A percentile compares a stretch with the other conserved stretches of the same genome.
Evolutionary conservation across 2,329 filamentous ascomycete genomes (phyloP).

Genomic region (Fusarium chuoi): DNA sequence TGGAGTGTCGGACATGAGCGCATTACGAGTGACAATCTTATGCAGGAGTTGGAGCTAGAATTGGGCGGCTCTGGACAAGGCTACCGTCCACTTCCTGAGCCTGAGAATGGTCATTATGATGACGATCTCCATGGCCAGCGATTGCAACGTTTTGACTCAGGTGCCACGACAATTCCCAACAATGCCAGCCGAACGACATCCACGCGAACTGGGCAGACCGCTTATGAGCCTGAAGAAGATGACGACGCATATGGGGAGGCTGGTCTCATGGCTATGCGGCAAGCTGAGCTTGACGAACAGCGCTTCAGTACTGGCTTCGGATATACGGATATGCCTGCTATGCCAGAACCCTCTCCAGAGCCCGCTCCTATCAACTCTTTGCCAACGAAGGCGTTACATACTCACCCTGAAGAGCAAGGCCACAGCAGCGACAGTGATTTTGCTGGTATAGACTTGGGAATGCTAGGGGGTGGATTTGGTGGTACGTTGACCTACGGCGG

Average conservation of each 20-base stretch:
- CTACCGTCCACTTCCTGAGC: slow-evolving; percentile 52
- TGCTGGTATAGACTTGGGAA: slow-evolving; percentile 73
- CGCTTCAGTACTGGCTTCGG: slow-evolving; percentile 52
- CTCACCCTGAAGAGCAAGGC: slow-evolving; percentile 61
- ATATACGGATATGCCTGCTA: slow-evolving; percentile 47
- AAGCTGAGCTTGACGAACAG: slow-evolving; percentile 83
- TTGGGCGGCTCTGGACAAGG: slow-evolving; percentile 51
- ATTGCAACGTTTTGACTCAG: slow-evolving; percentile 62
- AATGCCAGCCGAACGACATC: slow-evolving; percentile 38
- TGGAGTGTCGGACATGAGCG: slow-evolving; percentile 57
- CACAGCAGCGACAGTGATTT: slow-evolving; percentile 77
- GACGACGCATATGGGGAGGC: slow-evolving; percentile 90
- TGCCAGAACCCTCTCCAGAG: slow-evolving; percentile 38
- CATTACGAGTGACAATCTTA: slow-evolving; percentile 62
- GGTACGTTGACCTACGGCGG: slow-evolving; percentile 63
- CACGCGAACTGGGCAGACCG: slow-evolving; percentile 29
- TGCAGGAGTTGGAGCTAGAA: slow-evolving; percentile 68
- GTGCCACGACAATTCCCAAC: slow-evolving; percentile 56
- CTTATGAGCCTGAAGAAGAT: slow-evolving; percentile 59
- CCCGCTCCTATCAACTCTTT: slow-evolving; percentile 48
- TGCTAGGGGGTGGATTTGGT: slow-evolving; percentile 77
- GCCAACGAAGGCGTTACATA: slow-evolving; percentile 53
- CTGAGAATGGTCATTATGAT: slow-evolving; percentile 59
- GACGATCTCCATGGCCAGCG: slow-evolving; percentile 55
- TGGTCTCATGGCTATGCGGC: slow-evolving; percentile 83